phyloP scores from a whole-genome alignment of 306 rosid species.

The Corylus americana region DNA sequence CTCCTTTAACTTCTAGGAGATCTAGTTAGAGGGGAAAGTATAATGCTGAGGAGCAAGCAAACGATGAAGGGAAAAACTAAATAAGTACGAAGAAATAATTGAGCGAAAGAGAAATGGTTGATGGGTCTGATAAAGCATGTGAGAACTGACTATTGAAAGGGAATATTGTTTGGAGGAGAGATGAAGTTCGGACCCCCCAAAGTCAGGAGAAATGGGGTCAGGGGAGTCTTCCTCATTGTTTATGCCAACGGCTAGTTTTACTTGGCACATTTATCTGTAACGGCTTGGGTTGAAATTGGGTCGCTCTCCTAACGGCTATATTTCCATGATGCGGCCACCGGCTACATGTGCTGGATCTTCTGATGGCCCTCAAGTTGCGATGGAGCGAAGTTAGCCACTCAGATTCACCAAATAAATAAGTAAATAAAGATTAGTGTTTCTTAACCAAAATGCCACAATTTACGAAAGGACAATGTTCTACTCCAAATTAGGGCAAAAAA shows the following conservation, averaged over 20 bases:
- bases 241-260: conserved; percentile 76
- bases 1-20: neutral
- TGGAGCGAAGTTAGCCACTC: neutral
- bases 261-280: conserved; percentile 31
- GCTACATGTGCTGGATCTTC: neutral
- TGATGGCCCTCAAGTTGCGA: neutral
- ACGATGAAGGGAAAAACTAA: conserved; percentile 18
- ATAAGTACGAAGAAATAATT: conserved; percentile 3
- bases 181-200: conserved; percentile 5
- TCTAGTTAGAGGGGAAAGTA: conserved; percentile 1
- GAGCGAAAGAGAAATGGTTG: conserved; percentile 3
- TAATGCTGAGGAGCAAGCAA: conserved; percentile 1
- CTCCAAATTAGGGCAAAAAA: no score
- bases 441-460: no score
- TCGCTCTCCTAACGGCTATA: conserved; percentile 65
- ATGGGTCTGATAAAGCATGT: conserved; percentile 30
- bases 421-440: no score
- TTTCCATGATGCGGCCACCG: neutral
- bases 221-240: conserved; percentile 30
- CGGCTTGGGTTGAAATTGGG: conserved; percentile 53
- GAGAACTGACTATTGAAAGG: conserved; percentile 24
- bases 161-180: conserved; percentile 14
- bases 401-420: no score
- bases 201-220: conserved; percentile 47
- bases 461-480: no score